Conservation (phyloP, 2,329 filamentous ascomycete species). For the Orbilia javanica region DNA sequence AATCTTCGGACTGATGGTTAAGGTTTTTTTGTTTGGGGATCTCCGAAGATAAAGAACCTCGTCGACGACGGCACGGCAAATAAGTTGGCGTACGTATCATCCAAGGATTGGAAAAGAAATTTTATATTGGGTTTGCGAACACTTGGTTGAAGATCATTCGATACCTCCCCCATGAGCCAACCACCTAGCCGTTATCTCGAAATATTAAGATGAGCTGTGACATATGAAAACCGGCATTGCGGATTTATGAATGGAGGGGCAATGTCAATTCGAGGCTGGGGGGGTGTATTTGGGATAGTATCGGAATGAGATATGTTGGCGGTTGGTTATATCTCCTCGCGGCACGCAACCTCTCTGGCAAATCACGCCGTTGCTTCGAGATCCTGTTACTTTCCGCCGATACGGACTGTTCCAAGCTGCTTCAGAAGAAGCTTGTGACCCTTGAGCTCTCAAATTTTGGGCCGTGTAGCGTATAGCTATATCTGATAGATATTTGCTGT, state of each 20-base stretch:
- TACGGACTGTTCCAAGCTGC: conserved; percentile 15
- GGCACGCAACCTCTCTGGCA: conserved; percentile 17
- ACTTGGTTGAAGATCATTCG: conserved; percentile 37
- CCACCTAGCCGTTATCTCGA: conserved; percentile 33
- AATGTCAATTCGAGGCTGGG: conserved; percentile 8
- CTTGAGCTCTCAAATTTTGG: conserved; percentile 12
- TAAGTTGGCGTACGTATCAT: conserved; percentile 33
- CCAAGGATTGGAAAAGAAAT: conserved; percentile 30
- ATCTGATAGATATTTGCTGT: conserved; percentile 17
- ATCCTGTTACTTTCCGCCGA: conserved; percentile 6
- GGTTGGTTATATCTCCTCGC: conserved; percentile 19
- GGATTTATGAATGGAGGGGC: conserved; percentile 11
- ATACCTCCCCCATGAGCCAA: conserved; percentile 15
- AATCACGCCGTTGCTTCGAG: conserved; percentile 21
- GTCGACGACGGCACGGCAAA: conserved; percentile 34
- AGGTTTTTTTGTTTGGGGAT: conserved; percentile 10
- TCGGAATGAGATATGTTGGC: conserved; percentile 19
- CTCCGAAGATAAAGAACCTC: conserved; percentile 23
- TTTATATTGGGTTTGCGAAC: conserved; percentile 26
- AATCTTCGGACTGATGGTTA: conserved; percentile 12
- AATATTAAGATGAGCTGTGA: conserved; percentile 30
- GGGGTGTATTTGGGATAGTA: conserved; percentile 16
- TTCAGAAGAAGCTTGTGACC: not conserved
- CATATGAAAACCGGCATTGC: conserved; percentile 15
- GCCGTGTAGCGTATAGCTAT: conserved; percentile 27